phyloP scores from a whole-genome alignment of 2,329 filamentous ascomycete genomes.

The Colletotrichum cordylinicola region DNA sequence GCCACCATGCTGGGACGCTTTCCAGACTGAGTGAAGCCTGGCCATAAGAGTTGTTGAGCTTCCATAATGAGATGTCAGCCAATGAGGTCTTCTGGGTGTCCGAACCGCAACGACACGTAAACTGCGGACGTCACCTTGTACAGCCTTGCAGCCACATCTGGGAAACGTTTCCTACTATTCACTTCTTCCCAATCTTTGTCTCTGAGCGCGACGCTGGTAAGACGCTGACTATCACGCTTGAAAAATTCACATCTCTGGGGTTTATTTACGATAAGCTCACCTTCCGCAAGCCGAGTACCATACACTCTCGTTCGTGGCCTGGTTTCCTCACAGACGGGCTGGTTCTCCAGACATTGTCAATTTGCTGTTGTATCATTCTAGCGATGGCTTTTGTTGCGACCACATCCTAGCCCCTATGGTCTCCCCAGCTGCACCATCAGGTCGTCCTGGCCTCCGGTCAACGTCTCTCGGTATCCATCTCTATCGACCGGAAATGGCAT shows the following conservation, averaged over 20 bases:
- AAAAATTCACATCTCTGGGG: accelerated
- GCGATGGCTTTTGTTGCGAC: neutral
- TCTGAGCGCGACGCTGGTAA: accelerated
- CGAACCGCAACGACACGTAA: neutral
- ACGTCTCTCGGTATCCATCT: neutral
- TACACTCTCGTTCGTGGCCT: neutral
- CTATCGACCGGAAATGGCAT: constrained; percentile 17
- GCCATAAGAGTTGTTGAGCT: accelerated
- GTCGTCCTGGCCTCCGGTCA: constrained; percentile 25
- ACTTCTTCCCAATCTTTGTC: neutral
- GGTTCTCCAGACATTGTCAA: neutral
- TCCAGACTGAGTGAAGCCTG: neutral
- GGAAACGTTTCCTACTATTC: neutral
- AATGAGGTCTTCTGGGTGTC: accelerated
- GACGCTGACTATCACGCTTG: accelerated
- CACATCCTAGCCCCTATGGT: neutral
- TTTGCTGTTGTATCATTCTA: neutral
- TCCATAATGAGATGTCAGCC: neutral
- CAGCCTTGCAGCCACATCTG: neutral
- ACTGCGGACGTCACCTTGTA: neutral
- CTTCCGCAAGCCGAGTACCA: accelerated
- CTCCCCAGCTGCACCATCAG: constrained; percentile 25
- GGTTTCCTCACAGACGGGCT: neutral
- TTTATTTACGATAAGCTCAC: neutral
- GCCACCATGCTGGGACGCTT: neutral